Base-by-base conservation (phyloP, 352 stramenopile species). In the Globisporangium recalcitrans region DNA sequence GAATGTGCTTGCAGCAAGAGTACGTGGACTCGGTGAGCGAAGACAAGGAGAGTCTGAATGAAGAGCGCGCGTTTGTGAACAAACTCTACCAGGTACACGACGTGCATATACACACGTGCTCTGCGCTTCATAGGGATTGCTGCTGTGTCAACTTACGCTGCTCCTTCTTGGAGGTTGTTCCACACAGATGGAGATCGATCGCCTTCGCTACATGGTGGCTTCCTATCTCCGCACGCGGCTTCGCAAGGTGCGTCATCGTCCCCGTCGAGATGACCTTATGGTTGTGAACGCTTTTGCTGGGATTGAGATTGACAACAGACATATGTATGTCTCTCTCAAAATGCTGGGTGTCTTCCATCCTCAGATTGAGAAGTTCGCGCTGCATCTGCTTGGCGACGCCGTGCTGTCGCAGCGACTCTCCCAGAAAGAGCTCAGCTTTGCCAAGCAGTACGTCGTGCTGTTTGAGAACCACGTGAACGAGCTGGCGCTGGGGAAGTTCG, bases 141-240 rank as follows among this genome's bases (percentile, higher is more conserved):
- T n/a, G n/a, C n/a, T n/a, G n/a, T n/a, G n/a, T n/a, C n/a, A n/a
- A n/a, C n/a, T n/a, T n/a, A n/a, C n/a, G n/a, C n/a, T n/a, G n/a
- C n/a, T n/a, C n/a, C n/a, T n/a, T n/a, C n/a, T n/a, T n/a, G n/a
- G n/a, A n/a, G n/a, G n/a, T n/a, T n/a, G n/a, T n/a, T 46, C 38
- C 16, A 22, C 38, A 46, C 21, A 88, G 75, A 93, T 95, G 85
- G 85, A 95, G 65, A 95, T 95, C 68, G 85, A 95, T 46, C 83
- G 85, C 16, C 73, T 95, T 32, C 80, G 80, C 40, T 95, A 90
- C 71, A 91, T 91, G 77, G 73, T 95, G 3, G 76, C 85, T 36
- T 93, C 85, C 0, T 95, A 95, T 55, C 64, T 95, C 22, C 81
- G 85, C 36, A 89, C 82, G 14, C 80, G 85, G 4, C 72, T 95